Base-by-base conservation (phyloP, 352 stramenopile genomes). In the Pythium volutum region DNA sequence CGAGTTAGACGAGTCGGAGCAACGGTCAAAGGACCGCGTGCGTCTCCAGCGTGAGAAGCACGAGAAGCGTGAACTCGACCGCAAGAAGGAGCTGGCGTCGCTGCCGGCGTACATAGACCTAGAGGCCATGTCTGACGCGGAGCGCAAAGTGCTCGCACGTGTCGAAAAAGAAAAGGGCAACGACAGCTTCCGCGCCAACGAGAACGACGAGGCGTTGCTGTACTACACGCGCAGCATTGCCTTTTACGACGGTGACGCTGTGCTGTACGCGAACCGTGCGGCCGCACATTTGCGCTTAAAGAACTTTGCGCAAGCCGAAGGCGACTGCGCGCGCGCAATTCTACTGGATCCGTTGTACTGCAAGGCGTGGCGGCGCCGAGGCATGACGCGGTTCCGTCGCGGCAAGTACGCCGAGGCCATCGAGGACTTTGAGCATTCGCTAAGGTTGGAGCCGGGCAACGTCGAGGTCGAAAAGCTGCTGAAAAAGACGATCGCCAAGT, bases 151-250 rank as follows among this genome's bases (percentile, higher is more conserved):
- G 31, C 82, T 81, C 41, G 83, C 84, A 22, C 66, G 73, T 11
- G 70, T 87, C 36, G 94, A 98, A 59, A 95, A 96, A 65, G 75
- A 96, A 42, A 98, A 98, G 62, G 94, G 94, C 10, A 98, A 98
- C 64, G 94, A 98, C 65, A 92, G 81, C 57, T 97, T 97, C 72
- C 79, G 80, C 33, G 76, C 71, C 8, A 78, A 80, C 25, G 90
- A 98, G 50, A 82, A 88, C 39, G 82, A 97, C 20, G 82, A 92
- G 23, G 87, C 93, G 6, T 56, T 94, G 16, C 46, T 89, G 20
- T 94, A 85, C 64, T 98, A 98, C 70, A 95, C 90, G 6, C 75
- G 86, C n/a, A 93, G 84, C 50, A 79, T 97, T 59, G 77, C 87
- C 20, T 90, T 96, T 49, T 71, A 94, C 47, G 76, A 87, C 59